Percentiles rank a stretch among this genome's conserved stretches.
phyloP scores from a whole-genome alignment of 108 stramenopile genomes.

The Nannochloropsis oceanica region DNA sequence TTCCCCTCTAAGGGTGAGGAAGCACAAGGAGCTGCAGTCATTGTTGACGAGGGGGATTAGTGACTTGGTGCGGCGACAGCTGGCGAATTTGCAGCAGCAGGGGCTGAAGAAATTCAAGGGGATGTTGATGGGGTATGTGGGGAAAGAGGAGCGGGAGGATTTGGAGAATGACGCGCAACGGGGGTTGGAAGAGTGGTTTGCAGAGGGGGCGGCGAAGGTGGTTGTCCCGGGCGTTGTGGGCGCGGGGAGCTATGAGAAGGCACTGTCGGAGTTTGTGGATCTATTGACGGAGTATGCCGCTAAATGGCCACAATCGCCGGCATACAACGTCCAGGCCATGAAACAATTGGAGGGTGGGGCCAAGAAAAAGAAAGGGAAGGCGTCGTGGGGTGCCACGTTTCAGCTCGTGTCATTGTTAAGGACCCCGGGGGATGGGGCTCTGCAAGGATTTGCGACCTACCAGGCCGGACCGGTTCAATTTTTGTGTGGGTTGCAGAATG shows the following conservation, averaged over 20 bases:
- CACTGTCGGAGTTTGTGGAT: not conserved
- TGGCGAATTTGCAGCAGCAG: not conserved
- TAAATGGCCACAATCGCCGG: not conserved
- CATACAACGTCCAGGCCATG: not conserved
- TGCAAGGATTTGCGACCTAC: not conserved
- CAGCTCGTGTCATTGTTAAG: not conserved
- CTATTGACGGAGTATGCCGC: not conserved
- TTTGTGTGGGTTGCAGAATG: not conserved
- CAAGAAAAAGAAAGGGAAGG: not conserved
- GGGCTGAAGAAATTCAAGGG: not conserved
- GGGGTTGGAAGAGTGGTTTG: not conserved
- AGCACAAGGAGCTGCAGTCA: not conserved
- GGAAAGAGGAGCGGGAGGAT: not conserved
- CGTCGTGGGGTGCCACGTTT: not conserved
- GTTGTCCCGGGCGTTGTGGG: not conserved
- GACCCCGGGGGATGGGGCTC: not conserved
- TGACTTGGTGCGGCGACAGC: not conserved
- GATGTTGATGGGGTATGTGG: not conserved
- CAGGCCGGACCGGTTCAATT: not conserved
- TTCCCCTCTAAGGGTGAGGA: not conserved
- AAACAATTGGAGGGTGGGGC: not conserved
- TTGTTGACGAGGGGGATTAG: not conserved
- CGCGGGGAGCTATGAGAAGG: not conserved
- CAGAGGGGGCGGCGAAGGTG: not conserved
- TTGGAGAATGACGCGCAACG: not conserved